phyloP scores from a whole-genome alignment of 176 grass and related monocot genomes.

The Raddia distichophylla region DNA sequence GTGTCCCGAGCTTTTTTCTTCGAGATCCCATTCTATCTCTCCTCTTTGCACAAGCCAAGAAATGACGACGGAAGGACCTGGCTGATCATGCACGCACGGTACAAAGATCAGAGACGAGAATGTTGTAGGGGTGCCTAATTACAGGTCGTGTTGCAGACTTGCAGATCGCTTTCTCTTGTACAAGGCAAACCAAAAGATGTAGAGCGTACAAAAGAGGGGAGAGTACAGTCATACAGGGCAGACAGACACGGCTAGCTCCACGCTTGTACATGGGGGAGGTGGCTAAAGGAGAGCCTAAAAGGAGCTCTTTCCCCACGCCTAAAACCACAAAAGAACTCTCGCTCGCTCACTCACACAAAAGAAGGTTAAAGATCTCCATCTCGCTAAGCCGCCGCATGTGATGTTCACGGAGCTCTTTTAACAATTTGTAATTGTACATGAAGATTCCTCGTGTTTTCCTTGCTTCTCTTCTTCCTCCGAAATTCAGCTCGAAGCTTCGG shows the following conservation, averaged over 20 bases:
- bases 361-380: constrained; percentile 26
- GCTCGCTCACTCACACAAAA: not conserved
- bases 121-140: constrained; percentile 19
- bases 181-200: not conserved
- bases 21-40: constrained; percentile 39
- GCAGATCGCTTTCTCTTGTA: constrained; percentile 10
- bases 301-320: constrained; percentile 57
- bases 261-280: constrained; percentile 48
- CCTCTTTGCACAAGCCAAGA: constrained; percentile 15
- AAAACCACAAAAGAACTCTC: constrained; percentile 29
- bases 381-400: constrained; percentile 26
- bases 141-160: constrained; percentile 35
- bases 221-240: not conserved
- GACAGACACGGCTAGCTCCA: constrained; percentile 27
- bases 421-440: constrained; percentile 41
- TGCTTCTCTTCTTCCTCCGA: not conserved
- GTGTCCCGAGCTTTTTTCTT: constrained; percentile 36
- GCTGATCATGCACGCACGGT: not conserved
- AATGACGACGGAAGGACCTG: not conserved
- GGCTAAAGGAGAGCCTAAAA: constrained; percentile 61
- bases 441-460: constrained; percentile 21
- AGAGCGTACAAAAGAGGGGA: not conserved
- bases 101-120: not conserved
- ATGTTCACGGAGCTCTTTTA: constrained; percentile 44
- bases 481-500: constrained; percentile 46